Base-by-base conservation (phyloP, 139 green algal species). In the Coelastrella sp. region DNA sequence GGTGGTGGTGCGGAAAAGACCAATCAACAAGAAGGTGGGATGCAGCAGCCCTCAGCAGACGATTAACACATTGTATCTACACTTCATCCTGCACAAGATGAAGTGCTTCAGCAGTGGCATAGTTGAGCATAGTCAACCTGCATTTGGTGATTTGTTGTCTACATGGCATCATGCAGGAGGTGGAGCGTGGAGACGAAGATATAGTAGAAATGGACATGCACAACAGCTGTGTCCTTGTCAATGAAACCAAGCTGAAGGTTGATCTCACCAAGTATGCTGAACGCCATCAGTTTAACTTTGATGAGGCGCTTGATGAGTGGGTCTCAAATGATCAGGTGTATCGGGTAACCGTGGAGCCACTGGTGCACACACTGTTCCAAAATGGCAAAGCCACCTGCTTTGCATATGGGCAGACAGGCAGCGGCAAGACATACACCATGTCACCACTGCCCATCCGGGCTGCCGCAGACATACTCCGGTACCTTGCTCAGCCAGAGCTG, bases 351-450 rank as follows among this genome's bases (percentile, higher is more conserved):
- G 94, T 99, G 7, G 89, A 95, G 77, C 97, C 97, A 2, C 91
- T 99, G n/a, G 93, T 99, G 40, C 87, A 91, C 38, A 98, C 94
- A 35, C 92, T 99, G 30, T 98, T 99, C 81, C 85, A 84, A 45
- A 88, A 83, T 34, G 94, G 93, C 59, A 96, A 96, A 84, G 97
- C 94, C 25, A 98, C 96, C 1, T 98, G 95, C 92, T 99, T 99
- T 91, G 97, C 97, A 2, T 99, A 99, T 87, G 97, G 97, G 1
- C 96, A 98, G 87, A 97, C 96, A 37, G 96, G 95, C 75, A 96
- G 87, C 57, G 97, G 97, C 37, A 99, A 99, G 90, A 99, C 97
- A 5, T 96, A 96, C 93, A 99, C 97, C 6, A 99, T 99, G 96
- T 86, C 91, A 57, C 97, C 97, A 17, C 89, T 99, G 84, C 97